Evolutionary conservation across 345 rosid genomes (phyloP).

Genomic region (Syzygium grande): DNA sequence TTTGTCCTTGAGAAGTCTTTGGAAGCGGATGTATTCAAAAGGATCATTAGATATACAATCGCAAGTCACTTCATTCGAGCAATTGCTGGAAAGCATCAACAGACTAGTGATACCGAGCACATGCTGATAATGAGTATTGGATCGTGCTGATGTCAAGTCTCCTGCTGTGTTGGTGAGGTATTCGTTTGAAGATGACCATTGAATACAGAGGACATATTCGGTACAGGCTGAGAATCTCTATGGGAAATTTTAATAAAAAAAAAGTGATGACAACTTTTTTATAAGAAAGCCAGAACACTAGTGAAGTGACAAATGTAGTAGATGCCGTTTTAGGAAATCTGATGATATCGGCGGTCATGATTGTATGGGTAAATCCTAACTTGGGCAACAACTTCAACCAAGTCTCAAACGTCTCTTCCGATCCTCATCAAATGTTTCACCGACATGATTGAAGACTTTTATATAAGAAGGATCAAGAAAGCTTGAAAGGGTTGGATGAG

Average conservation of each 20-base stretch:
- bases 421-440: not conserved
- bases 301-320: not conserved
- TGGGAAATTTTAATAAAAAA: not conserved
- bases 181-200: not conserved
- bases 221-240: not conserved
- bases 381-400: not conserved
- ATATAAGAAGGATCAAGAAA: not conserved
- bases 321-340: not conserved
- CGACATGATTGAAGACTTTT: not conserved
- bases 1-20: not conserved
- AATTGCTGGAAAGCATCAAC: not conserved
- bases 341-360: not conserved
- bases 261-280: not conserved
- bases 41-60: too few relatives aligned
- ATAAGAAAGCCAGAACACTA: not conserved
- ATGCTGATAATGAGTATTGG: not conserved
- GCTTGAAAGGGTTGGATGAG: not conserved
- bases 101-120: not conserved
- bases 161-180: not conserved
- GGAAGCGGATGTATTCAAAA: not conserved
- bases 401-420: not conserved
- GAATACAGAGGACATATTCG: not conserved
- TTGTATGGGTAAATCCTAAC: not conserved
- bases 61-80: not conserved
- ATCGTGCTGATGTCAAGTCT: not conserved